A percentile compares a stretch with the other conserved stretches of the same genome.
Evolutionary conservation across 176 grass and related monocot genomes (phyloP).

Genomic region (Musa schizocarpa): DNA sequence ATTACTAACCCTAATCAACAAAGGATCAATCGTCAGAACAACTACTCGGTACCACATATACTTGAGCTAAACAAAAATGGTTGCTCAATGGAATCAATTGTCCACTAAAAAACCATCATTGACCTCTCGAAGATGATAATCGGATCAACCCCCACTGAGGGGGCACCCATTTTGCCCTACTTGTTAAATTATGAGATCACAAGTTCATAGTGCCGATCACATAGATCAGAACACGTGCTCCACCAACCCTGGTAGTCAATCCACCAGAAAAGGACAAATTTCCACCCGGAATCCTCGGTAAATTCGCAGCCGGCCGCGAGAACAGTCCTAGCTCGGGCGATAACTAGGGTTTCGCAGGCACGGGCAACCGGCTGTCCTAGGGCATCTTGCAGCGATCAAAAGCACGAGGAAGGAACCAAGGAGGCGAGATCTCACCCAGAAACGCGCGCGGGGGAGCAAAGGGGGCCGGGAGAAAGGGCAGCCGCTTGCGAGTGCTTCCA

Average conservation of each 20-base stretch:
- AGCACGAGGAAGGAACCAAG: neutral
- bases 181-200: neutral
- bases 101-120: neutral
- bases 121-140: neutral
- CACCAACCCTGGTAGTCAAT: neutral
- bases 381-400: neutral
- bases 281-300: neutral
- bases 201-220: neutral
- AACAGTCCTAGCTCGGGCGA: neutral
- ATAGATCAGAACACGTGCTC: neutral
- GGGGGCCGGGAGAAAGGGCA: neutral
- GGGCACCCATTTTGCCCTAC: neutral
- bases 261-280: neutral
- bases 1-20: neutral
- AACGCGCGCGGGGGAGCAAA: no score
- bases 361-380: neutral
- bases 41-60: no score
- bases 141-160: neutral
- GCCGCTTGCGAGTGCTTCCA: neutral
- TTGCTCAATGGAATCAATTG: neutral
- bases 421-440: slow-evolving; percentile 1
- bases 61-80: no score
- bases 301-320: neutral
- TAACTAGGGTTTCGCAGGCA: neutral
- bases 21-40: no score